Evolutionary conservation across 1,284 basidiomycete genomes (phyloP).

Genomic region (Moniliophthora roreri): DNA sequence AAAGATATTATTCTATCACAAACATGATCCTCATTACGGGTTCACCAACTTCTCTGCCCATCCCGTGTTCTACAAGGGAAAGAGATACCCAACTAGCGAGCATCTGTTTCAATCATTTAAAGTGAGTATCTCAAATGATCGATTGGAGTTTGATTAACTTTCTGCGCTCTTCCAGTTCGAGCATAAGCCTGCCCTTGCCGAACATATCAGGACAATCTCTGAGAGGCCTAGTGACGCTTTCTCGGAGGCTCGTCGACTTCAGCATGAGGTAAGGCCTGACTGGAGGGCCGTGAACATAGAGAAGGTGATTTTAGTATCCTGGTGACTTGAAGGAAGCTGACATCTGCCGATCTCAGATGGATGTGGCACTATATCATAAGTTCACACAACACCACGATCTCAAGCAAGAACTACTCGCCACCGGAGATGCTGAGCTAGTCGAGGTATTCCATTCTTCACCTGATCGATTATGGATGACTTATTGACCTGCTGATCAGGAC

Average conservation of each 20-base stretch:
- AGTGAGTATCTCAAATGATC: constrained; percentile 29
- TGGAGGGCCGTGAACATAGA: constrained; percentile 64
- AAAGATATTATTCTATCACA: constrained; percentile 57
- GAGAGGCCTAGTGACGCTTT: constrained; percentile 61
- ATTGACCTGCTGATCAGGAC: constrained; percentile 37
- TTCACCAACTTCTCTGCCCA: constrained; percentile 71
- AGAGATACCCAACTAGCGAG: constrained; percentile 65
- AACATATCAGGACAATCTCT: constrained; percentile 62
- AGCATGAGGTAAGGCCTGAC: constrained; percentile 55
- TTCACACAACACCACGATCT: constrained; percentile 63
- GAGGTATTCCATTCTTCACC: constrained; percentile 43
- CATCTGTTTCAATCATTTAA: constrained; percentile 72
- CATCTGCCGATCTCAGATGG: constrained; percentile 55
- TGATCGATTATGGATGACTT: constrained; percentile 4
- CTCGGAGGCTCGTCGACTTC: constrained; percentile 63
- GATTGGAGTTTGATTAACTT: constrained; percentile 1
- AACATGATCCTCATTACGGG: constrained; percentile 59
- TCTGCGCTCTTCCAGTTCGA: constrained; percentile 42
- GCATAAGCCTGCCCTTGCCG: constrained; percentile 56
- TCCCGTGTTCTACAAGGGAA: constrained; percentile 52
- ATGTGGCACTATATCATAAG: constrained; percentile 55
- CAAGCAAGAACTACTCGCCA: constrained; percentile 52
- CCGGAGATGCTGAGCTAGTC: constrained; percentile 58
- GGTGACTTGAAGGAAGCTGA: neutral
- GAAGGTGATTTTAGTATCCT: constrained; percentile 38